Conservation (phyloP, 345 rosid species). For the Citrus mangshanensis region DNA sequence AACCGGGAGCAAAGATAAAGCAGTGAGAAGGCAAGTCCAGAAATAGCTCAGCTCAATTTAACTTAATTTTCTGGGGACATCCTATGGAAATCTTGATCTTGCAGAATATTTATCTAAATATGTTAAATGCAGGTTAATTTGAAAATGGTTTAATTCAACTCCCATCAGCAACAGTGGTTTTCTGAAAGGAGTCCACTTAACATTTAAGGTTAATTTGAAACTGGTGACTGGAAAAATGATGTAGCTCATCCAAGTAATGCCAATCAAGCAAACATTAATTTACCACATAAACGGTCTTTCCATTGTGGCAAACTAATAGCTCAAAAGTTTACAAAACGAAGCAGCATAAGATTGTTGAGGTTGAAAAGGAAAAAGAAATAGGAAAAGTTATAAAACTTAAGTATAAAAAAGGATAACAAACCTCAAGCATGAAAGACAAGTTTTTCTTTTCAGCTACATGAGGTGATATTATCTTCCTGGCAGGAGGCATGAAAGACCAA, state of each 20-base stretch:
- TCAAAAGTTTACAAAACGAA: background rate
- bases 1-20: background rate
- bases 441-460: conserved; percentile 40
- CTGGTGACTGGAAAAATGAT: background rate
- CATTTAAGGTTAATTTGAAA: background rate
- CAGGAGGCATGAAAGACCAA: conserved; percentile 77
- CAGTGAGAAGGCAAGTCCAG: background rate
- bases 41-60: background rate
- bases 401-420: conserved; percentile 5
- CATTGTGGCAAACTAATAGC: background rate
- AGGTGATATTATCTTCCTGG: conserved; percentile 51
- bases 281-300: background rate
- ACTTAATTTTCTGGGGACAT: background rate
- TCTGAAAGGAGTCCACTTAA: background rate
- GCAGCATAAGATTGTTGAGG: background rate
- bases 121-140: background rate
- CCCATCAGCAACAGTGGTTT: background rate
- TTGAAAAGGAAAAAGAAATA: background rate
- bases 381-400: background rate
- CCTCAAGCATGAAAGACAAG: conserved; percentile 82
- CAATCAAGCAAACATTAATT: background rate
- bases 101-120: background rate
- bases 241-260: conserved; percentile 1
- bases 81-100: background rate
- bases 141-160: background rate